Conservation (phyloP, 2,329 filamentous ascomycete genomes). For the Leptodontidium sp. region DNA sequence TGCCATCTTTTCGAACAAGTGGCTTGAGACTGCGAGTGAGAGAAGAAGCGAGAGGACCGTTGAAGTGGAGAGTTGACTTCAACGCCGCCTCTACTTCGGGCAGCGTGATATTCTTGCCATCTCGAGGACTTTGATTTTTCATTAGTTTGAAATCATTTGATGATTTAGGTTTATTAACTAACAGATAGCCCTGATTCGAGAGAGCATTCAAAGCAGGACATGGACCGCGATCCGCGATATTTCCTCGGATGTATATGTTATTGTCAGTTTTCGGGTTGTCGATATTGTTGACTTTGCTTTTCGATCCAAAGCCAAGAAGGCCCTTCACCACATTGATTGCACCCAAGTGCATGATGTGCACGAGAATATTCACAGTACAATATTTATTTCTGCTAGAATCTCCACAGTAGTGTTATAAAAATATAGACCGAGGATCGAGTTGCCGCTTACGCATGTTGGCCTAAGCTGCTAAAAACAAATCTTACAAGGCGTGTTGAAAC, state of each 20-base stretch:
- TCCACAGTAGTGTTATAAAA: not conserved
- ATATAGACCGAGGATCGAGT: not conserved
- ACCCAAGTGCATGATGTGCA: constrained; percentile 24
- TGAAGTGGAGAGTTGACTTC: constrained; percentile 25
- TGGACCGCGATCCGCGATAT: constrained; percentile 26
- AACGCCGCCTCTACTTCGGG: constrained; percentile 22
- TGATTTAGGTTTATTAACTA: not conserved
- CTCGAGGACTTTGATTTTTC: constrained; percentile 23
- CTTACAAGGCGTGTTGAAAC: not conserved
- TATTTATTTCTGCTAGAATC: not conserved
- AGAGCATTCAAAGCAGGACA: constrained; percentile 33
- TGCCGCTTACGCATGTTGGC: not conserved
- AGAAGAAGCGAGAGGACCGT: constrained; percentile 1
- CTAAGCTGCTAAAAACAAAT: constrained; percentile 1
- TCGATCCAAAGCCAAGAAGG: constrained; percentile 20
- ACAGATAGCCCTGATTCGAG: constrained; percentile 35
- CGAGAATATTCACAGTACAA: not conserved
- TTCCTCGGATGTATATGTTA: constrained; percentile 27
- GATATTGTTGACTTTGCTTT: not conserved
- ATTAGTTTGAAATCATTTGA: not conserved
- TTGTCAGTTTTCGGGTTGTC: constrained; percentile 7
- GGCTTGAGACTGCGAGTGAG: constrained; percentile 23
- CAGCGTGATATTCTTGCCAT: constrained; percentile 33
- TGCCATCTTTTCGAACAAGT: constrained; percentile 28
- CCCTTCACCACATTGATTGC: constrained; percentile 24